Conservation (phyloP, 2,329 filamentous ascomycete species). For the Talaromyces piceae region DNA sequence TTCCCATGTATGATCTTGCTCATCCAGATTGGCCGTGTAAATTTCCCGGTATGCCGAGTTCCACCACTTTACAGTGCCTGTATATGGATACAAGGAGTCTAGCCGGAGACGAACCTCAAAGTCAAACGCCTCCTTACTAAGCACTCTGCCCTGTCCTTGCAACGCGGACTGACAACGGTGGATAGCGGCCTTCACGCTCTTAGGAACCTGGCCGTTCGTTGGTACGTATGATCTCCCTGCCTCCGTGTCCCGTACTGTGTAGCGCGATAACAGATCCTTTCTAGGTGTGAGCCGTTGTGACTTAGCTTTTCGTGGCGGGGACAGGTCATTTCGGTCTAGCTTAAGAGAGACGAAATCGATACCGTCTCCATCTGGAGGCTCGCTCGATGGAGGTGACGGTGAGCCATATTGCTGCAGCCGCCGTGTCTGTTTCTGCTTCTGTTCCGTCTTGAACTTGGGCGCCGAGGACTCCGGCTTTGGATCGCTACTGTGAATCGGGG, state of each 20-base stretch:
- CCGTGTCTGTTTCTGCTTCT: too few species aligned
- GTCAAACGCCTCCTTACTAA: conserved; percentile 16
- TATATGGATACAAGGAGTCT: conserved; percentile 17
- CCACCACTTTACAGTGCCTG: conserved; percentile 19
- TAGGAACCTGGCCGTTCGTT: neutral
- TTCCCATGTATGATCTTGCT: conserved; percentile 10
- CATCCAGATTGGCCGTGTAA: conserved; percentile 16
- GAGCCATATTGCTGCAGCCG: too few species aligned
- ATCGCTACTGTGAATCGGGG: neutral
- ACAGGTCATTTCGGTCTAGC: neutral
- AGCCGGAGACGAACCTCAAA: conserved; percentile 17
- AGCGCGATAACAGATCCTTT: neutral
- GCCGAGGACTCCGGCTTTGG: neutral
- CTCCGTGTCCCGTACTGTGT: neutral
- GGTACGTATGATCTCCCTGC: neutral
- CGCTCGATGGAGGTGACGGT: neutral
- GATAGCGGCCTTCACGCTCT: conserved; percentile 12
- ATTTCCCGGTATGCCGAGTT: conserved; percentile 16
- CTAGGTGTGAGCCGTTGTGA: neutral
- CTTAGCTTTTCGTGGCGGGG: neutral
- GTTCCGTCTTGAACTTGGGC: neutral
- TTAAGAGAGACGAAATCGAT: too few species aligned
- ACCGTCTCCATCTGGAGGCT: too few species aligned
- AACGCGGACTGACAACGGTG: conserved; percentile 16
- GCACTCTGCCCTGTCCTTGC: conserved; percentile 12